phyloP scores from a whole-genome alignment of 2,329 filamentous ascomycete species.

The Xylaria sp. region DNA sequence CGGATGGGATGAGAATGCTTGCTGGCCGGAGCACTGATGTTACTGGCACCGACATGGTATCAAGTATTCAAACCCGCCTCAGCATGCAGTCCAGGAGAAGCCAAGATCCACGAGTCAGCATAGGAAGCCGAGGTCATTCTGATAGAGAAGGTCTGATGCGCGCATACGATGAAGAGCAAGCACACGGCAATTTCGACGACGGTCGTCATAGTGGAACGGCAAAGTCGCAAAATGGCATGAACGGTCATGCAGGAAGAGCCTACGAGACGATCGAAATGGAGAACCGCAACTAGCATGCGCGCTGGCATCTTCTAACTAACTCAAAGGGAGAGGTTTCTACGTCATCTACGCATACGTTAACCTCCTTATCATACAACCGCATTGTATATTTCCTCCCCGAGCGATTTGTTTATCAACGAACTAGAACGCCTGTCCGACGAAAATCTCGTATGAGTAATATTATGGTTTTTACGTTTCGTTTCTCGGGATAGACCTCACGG shows the following conservation, averaged over 20 bases:
- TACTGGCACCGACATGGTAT: slow-evolving; percentile 90
- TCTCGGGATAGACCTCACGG: slow-evolving; percentile 34
- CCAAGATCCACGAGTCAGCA: slow-evolving; percentile 71
- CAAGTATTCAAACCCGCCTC: slow-evolving; percentile 86
- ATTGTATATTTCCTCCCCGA: slow-evolving; percentile 48
- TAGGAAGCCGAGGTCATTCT: slow-evolving; percentile 69
- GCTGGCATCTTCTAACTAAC: slow-evolving; percentile 28
- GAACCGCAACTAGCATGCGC: slow-evolving; percentile 54
- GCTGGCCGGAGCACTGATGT: slow-evolving; percentile 76
- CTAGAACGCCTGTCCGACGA: slow-evolving; percentile 39
- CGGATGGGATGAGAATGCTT: slow-evolving; percentile 77
- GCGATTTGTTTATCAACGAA: slow-evolving; percentile 38
- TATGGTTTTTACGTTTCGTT: slow-evolving; percentile 42
- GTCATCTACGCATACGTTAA: slow-evolving; percentile 22
- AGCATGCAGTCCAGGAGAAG: slow-evolving; percentile 93
- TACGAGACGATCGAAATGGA: slow-evolving; percentile 64
- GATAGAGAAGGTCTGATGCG: slow-evolving; percentile 88
- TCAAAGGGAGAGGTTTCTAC: slow-evolving; percentile 2
- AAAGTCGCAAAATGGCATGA: slow-evolving; percentile 54
- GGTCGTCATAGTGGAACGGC: slow-evolving; percentile 69
- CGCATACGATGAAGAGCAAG: slow-evolving; percentile 84
- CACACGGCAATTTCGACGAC: slow-evolving; percentile 78
- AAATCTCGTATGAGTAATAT: slow-evolving; percentile 45
- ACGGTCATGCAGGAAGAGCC: slow-evolving; percentile 55
- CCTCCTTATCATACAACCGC: slow-evolving; percentile 39